Evolutionary conservation across 2,329 filamentous ascomycete genomes (phyloP).

Genomic region (Ambrosiella xylebori): DNA sequence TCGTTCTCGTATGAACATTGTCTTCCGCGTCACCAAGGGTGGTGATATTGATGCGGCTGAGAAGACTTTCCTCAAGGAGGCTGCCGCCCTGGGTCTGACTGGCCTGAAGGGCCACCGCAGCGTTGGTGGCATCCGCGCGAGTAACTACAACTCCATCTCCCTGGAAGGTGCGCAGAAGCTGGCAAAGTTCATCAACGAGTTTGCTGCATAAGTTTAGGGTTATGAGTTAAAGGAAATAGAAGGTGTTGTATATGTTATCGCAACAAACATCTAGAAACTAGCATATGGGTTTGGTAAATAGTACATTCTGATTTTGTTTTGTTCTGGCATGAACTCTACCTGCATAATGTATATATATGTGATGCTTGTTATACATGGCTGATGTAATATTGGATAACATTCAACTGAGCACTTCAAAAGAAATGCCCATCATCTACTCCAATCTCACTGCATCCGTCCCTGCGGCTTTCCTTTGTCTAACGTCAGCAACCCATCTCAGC

Average conservation of each 20-base stretch:
- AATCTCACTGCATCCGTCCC: too few species aligned
- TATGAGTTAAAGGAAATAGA: not conserved
- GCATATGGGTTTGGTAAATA: not conserved
- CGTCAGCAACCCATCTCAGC: too few species aligned
- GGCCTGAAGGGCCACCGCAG: slow-evolving; percentile 80
- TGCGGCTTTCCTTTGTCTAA: too few species aligned
- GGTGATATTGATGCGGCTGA: slow-evolving; percentile 52
- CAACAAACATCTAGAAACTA: not conserved
- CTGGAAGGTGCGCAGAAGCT: slow-evolving; percentile 50
- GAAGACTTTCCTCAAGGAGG: slow-evolving; percentile 61
- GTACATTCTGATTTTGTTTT: not conserved
- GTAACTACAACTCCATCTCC: slow-evolving; percentile 77
- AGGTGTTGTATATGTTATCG: not conserved
- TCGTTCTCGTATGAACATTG: slow-evolving; percentile 87
- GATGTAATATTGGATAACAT: too few species aligned
- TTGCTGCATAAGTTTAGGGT: slow-evolving; percentile 21
- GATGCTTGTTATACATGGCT: too few species aligned
- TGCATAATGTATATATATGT: too few species aligned
- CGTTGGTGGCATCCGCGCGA: slow-evolving; percentile 70
- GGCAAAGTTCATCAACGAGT: slow-evolving; percentile 40
- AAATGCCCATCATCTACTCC: too few species aligned
- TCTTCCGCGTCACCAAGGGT: slow-evolving; percentile 54
- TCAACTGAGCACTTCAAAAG: too few species aligned
- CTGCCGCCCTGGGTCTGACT: slow-evolving; percentile 48
- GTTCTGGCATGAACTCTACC: too few species aligned